Evolutionary conservation across 192 early-diverging fungal species (phyloP).

Genomic region (Backusella morwellensis): DNA sequence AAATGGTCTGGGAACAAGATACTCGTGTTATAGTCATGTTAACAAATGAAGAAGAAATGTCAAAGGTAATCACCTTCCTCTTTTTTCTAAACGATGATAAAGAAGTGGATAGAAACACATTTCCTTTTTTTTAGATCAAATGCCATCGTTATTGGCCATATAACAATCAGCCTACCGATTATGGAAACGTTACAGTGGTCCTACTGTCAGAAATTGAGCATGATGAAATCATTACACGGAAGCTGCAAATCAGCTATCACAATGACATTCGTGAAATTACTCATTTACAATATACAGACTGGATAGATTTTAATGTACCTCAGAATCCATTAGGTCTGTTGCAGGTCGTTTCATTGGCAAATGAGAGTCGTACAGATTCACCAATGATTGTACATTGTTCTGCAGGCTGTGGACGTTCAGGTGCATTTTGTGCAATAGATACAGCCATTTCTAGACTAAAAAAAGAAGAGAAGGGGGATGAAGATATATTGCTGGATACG

Average conservation of each 20-base stretch:
- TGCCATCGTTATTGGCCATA: slow-evolving; percentile 94
- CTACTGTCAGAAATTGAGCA: slow-evolving; percentile 54
- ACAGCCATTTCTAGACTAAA: slow-evolving; percentile 41
- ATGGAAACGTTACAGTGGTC: slow-evolving; percentile 51
- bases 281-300: slow-evolving; percentile 84
- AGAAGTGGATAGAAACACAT: not conserved
- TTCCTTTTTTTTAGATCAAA: slow-evolving; percentile 43
- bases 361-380: slow-evolving; percentile 4
- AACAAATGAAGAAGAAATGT: slow-evolving; percentile 86
- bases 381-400: slow-evolving; percentile 49
- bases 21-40: slow-evolving; percentile 90
- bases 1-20: slow-evolving; percentile 90
- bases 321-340: slow-evolving; percentile 61
- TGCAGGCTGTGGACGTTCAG: slow-evolving; percentile 59
- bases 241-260: slow-evolving; percentile 39
- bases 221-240: slow-evolving; percentile 55
- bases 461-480: slow-evolving; percentile 43
- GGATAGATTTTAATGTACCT: slow-evolving; percentile 86
- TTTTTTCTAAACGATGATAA: not conserved
- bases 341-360: slow-evolving; percentile 53
- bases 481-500: slow-evolving; percentile 58
- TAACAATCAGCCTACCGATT: slow-evolving; percentile 22
- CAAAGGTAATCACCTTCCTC: slow-evolving; percentile 45
- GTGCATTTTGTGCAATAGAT: slow-evolving; percentile 59
- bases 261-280: slow-evolving; percentile 47